Evolutionary conservation across 371 early-diverging fungal genomes (phyloP), one percentile per base, ranked within the genome.

Genomic region (Apophysomyces trapeziformis): DNA sequence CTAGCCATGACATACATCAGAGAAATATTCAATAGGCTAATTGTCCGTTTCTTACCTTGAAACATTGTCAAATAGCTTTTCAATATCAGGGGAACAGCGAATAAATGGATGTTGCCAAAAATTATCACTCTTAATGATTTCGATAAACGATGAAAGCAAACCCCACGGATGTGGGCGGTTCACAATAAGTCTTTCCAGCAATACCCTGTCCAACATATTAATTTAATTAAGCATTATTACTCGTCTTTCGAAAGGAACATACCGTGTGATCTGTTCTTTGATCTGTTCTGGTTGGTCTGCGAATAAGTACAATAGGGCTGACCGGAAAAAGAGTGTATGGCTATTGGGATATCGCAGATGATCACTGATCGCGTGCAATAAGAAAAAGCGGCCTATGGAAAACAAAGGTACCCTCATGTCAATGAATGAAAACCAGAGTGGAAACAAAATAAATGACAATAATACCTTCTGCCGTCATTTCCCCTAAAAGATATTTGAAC

Each of bases 151-250:
- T 11, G 96, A 92, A 66, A 96, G 82, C 60, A 99, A 77, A n/a
- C 97, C 97, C 94, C 97, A 97, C 56, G 99, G 99, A 80, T 96
- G 96, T n/a, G 98, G 99, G 47, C 97, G 83, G 80, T 95, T 95
- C n/a, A 94, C 98, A 68, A 99, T 93, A 58, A 97, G 80, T 46
- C 99, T 89, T 77, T 99, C 99, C 67, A 97, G 75, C 41, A 99
- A 79, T 3, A 96, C 96, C 37, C 96, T 75, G 43, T 5, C 32
- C 56, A 16, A 45, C 16, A 41, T 13, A 43, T 58, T 0, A 32
- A 41, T 12, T 37, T 58, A 1, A 26, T 26, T 26, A 3, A 26
- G 2, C 32, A 1, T 44, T 44, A n/a, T 39, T 44, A 21, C 16
- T 13, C 14, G 4, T 16, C 16, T 41, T 35, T 77, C 85, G 86